Percentiles rank a stretch among this genome's conserved stretches.
phyloP scores from a whole-genome alignment of 2,329 filamentous ascomycete species.

The Fusarium anguioides region DNA sequence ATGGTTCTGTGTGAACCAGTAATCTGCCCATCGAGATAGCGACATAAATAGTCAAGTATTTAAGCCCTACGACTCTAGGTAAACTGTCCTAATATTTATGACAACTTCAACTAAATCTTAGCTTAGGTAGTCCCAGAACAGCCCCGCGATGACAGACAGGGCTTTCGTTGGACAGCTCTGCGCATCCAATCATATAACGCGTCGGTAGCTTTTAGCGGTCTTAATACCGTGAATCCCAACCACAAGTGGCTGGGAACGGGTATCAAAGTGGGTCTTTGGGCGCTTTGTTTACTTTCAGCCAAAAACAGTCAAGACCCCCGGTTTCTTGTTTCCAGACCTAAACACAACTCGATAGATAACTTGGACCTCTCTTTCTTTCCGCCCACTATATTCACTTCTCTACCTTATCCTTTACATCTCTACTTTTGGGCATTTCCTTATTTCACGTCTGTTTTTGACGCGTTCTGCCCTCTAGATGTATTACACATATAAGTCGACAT shows the following conservation, averaged over 20 bases:
- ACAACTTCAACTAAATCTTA: too few relatives aligned
- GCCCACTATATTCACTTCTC: conserved; percentile 16
- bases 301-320: conserved; percentile 46
- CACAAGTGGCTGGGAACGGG: conserved; percentile 19
- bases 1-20: conserved; percentile 68
- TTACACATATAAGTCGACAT: conserved; percentile 16
- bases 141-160: conserved; percentile 17
- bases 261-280: conserved; percentile 16
- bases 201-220: conserved; percentile 4
- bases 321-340: conserved; percentile 32
- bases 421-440: conserved; percentile 8
- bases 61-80: too few relatives aligned
- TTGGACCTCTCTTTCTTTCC: conserved; percentile 30
- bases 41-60: too few relatives aligned
- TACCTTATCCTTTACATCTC: conserved; percentile 26
- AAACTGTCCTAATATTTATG: too few relatives aligned
- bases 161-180: background rate
- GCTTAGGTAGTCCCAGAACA: too few relatives aligned
- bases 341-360: conserved; percentile 37
- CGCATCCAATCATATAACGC: conserved; percentile 1
- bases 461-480: conserved; percentile 27
- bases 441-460: conserved; percentile 29
- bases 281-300: conserved; percentile 52
- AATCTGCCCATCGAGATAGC: too few relatives aligned
- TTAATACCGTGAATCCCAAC: background rate